phyloP scores from a whole-genome alignment of 192 early-diverging fungal genomes.

The Rhizophagus clarus region DNA sequence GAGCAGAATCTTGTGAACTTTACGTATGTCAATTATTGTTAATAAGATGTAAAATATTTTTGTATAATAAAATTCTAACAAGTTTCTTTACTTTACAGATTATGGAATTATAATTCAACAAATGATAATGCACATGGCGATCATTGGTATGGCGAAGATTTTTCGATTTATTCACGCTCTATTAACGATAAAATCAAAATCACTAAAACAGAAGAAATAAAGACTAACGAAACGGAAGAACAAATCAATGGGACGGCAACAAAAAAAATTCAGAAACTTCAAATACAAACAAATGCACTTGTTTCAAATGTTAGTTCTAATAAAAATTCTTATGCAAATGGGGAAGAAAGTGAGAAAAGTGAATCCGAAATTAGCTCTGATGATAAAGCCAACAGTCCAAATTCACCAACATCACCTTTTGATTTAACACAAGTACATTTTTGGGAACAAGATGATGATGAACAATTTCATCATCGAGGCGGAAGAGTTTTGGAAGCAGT shows the following conservation, averaged over 20 bases:
- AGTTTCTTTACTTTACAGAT: conserved; percentile 32
- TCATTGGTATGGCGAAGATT: conserved; percentile 87
- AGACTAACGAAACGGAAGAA: neutral
- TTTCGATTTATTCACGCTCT: conserved; percentile 67
- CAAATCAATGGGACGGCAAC: neutral
- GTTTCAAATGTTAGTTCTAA: too few relatives aligned
- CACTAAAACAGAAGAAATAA: neutral
- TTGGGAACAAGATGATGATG: conserved; percentile 36
- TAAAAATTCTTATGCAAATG: neutral
- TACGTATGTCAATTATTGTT: conserved; percentile 49
- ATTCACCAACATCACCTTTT: conserved; percentile 45
- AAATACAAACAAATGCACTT: neutral
- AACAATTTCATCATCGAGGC: conserved; percentile 62
- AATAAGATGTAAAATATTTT: neutral
- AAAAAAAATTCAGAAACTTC: neutral
- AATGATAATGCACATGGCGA: conserved; percentile 82
- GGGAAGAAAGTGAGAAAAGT: neutral
- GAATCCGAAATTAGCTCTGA: neutral
- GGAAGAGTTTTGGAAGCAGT: conserved; percentile 80
- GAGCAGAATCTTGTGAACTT: conserved; percentile 78
- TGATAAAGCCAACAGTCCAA: neutral
- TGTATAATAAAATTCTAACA: neutral
- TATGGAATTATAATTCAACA: conserved; percentile 86
- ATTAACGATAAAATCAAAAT: neutral
- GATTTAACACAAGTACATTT: conserved; percentile 46